Evolutionary conservation across 164 flowering plant genomes (phyloP), one percentile per base, ranked within the genome.

Genomic region (Dillenia suffruticosa): DNA sequence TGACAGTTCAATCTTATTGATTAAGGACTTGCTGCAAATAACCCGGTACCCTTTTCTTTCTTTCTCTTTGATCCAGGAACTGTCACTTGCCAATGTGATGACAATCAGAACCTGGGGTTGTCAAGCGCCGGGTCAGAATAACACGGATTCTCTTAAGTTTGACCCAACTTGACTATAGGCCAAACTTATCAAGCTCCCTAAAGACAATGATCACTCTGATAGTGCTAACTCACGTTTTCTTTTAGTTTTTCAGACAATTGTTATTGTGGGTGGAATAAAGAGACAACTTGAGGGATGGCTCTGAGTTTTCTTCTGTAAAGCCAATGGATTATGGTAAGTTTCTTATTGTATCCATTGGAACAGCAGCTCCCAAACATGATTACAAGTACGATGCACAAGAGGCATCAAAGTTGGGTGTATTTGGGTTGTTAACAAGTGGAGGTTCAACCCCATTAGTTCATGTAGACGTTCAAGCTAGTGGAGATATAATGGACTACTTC

Each of bases 301-400:
- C 79, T 0, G 72, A 72, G 9, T 75, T 70, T 62, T 74, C 53
- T 24, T 74, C 76, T 0, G 61, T 66, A 32, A 63, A 66, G 52
- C 72, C 72, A 11, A 62, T 40, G 67, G 75, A 72, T 57, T 75
- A 70, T 57, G 64, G 53, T 9, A 53, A 74, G 9, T 72, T 71
- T 51, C 58, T 77, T 10, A 74, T 77, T 8, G 54, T 80, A n/a
- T 80, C 83, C 0, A 1, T 72, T 2, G 83, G 83, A 6, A 74
- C 81, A 0, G 83, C 81, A 1, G 14, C 77, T 0, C n/a, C 73
- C 11, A 74, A 72, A 46, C 1, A 2, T 1, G 68, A 72, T 45
- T 26, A 50, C 17, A 71, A 62, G 44, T 74, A 64, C 54, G 40
- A 16, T 50, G 74, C 83, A 0, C 6, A 49, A 10, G 13, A 10